These are phyloP conservation scores for Cladosporium austrohemisphaericum DNA, from an alignment of 2,329 filamentous ascomycete genomes.

Conservation along the genomic window DNA sequence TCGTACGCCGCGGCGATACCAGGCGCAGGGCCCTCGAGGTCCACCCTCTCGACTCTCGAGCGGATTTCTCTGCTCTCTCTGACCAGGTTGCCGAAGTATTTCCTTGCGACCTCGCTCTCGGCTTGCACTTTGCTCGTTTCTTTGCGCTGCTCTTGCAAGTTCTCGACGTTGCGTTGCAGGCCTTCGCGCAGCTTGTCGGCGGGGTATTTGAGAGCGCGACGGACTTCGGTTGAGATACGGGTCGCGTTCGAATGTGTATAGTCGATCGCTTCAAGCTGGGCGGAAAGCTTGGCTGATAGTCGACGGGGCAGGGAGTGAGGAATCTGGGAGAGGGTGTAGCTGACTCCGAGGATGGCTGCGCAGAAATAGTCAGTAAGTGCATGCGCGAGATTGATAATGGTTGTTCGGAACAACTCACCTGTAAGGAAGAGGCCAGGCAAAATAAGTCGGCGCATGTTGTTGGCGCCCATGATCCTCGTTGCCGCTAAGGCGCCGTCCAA, in stretches of 20 bases:
- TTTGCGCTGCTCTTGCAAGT: slow-evolving; percentile 71
- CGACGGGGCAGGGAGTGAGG: slow-evolving; percentile 84
- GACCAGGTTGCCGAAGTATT: slow-evolving; percentile 86
- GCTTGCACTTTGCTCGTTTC: slow-evolving; percentile 76
- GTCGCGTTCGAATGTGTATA: slow-evolving; percentile 86
- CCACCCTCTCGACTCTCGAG: slow-evolving; percentile 48
- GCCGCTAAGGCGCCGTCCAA: slow-evolving; percentile 81
- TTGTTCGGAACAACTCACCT: slow-evolving; percentile 54
- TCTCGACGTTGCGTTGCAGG: slow-evolving; percentile 79
- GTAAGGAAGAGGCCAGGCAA: slow-evolving; percentile 75
- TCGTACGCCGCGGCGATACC: slow-evolving; percentile 38
- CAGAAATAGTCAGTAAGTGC: slow-evolving; percentile 32
- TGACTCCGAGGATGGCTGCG: slow-evolving; percentile 67
- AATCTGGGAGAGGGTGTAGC: slow-evolving; percentile 81
- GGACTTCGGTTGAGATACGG: slow-evolving; percentile 80
- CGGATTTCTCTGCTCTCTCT: slow-evolving; percentile 54
- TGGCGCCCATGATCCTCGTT: slow-evolving; percentile 73
- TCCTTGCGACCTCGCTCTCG: slow-evolving; percentile 81
- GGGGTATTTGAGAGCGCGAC: slow-evolving; percentile 82
- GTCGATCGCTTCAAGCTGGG: slow-evolving; percentile 76
- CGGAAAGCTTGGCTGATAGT: slow-evolving; percentile 77
- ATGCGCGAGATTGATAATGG: slow-evolving; percentile 2
- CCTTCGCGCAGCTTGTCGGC: slow-evolving; percentile 80
- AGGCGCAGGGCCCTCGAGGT: slow-evolving; percentile 50
- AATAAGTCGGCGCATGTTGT: slow-evolving; percentile 75